A percentile compares a stretch with the other conserved stretches of the same genome.
Evolutionary conservation across 2,329 filamentous ascomycete genomes (phyloP).

Genomic region (Cercospora sojina): DNA sequence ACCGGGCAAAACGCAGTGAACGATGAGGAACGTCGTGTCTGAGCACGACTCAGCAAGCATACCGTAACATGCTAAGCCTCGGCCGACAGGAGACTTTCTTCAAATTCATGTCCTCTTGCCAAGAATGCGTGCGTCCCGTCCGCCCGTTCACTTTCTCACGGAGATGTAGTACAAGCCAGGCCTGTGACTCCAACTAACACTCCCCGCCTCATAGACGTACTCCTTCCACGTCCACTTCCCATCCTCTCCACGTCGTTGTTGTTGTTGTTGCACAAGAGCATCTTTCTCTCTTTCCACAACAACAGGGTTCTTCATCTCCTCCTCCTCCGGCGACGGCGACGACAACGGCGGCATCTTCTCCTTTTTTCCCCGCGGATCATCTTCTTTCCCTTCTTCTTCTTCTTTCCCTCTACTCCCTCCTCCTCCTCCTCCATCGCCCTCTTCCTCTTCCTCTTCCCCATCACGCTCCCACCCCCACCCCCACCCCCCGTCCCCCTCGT

Average conservation of each 20-base stretch:
- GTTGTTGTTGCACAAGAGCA: constrained; percentile 67
- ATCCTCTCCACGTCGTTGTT: constrained; percentile 63
- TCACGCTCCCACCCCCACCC: constrained; percentile 54
- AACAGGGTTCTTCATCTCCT: constrained; percentile 72
- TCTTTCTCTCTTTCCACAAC: constrained; percentile 49
- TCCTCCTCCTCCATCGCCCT: constrained; percentile 51
- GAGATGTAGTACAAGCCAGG: constrained; percentile 84
- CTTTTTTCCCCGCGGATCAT: constrained; percentile 45
- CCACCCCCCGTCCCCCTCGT: constrained; percentile 46
- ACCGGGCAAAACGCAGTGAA: too few relatives aligned
- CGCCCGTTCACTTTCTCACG: constrained; percentile 59
- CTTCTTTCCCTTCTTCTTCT: not conserved
- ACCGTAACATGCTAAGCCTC: too few relatives aligned
- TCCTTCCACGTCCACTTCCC: constrained; percentile 71
- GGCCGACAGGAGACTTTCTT: too few relatives aligned
- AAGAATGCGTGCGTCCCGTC: too few relatives aligned
- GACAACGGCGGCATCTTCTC: not conserved
- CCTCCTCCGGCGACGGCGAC: not conserved
- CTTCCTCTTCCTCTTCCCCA: constrained; percentile 39
- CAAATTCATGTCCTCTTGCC: too few relatives aligned
- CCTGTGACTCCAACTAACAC: constrained; percentile 85
- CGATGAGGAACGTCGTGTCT: too few relatives aligned
- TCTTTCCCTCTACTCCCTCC: constrained; percentile 45
- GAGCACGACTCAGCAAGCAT: too few relatives aligned
- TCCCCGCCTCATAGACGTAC: constrained; percentile 60